Base-by-base conservation (phyloP, 2,329 filamentous ascomycete species). In the Elsinoe batatas region DNA sequence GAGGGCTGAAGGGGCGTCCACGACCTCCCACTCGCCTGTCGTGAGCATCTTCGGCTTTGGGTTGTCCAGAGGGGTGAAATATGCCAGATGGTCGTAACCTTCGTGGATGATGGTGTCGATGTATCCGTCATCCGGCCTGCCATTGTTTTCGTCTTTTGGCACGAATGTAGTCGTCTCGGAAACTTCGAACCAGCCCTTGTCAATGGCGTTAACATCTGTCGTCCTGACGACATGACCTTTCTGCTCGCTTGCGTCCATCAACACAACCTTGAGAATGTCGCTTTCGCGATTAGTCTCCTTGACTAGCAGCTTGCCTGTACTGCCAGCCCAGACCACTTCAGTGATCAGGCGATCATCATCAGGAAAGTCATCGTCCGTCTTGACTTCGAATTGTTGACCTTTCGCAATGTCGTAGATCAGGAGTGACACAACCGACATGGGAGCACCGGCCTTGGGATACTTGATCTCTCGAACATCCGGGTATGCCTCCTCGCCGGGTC, bases 181-280 rank as follows among this genome's bases (percentile, higher is more conserved):
- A 40, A 95, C 88, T 71, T 98, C 93, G 64, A 96, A 91, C 93
- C 93, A 98, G 33, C 93, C 94, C 18, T 91, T 91, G 68, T 98
- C 93, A n/a, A 96, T 76, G 57, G 85, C 78, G 61, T 83, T 81
- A 49, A 96, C 82, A 68, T 98, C 83, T 49, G 88, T 80, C 17
- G 83, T 85, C 60, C 91, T 80, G 47, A 96, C 83, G 0, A 87
- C 85, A 68, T 85, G 87, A 30, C 88, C 91, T 17, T 80, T 83
- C 47, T 89, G 84, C 2, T 77, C 73, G 18, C 75, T 72, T 4
- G 93, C 87, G 66, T 98, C 88, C 56, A 97, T 83, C 5, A 97
- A 76, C 5, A 95, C 83, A 22, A 96, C 83, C 61, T 88, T 89
- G 67, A 97, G 79, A n/a, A 89, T 71, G 64, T 97, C 91, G 67